Percentiles rank a stretch among this genome's conserved stretches.
phyloP scores from a whole-genome alignment of 1,284 basidiomycete species.

The Sporisorium iseilematis-ciliati region DNA sequence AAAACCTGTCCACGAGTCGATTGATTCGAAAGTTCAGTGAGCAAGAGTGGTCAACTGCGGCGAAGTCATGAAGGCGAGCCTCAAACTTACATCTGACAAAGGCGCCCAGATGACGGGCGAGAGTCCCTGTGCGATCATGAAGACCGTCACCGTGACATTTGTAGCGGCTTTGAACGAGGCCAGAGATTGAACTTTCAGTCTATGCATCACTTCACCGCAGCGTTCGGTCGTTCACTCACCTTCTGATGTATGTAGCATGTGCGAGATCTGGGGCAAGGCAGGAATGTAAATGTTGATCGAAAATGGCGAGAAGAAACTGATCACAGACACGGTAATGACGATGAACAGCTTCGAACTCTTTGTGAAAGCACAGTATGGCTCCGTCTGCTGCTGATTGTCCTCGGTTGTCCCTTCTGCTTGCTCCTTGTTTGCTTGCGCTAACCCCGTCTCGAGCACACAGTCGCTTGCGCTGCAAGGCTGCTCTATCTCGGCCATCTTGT shows the following conservation, averaged over 20 bases:
- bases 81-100: conserved; percentile 2
- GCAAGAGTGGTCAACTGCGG: not conserved
- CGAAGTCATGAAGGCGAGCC: not conserved
- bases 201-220: not conserved
- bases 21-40: too few species aligned
- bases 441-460: not conserved
- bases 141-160: conserved; percentile 6
- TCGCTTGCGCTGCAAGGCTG: not conserved
- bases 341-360: not conserved
- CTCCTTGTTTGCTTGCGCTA: not conserved
- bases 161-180: not conserved
- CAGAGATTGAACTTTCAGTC: not conserved
- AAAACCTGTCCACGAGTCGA: not conserved
- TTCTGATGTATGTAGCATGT: not conserved
- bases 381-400: not conserved
- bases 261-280: conserved; percentile 8
- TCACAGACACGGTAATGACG: not conserved
- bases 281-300: conserved; percentile 9
- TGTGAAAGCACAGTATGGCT: conserved; percentile 10
- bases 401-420: not conserved
- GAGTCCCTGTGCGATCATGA: conserved; percentile 7
- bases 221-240: conserved; percentile 1
- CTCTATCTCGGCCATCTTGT: not conserved
- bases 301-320: conserved; percentile 5
- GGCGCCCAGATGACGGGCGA: conserved; percentile 7